A percentile compares a stretch with the other conserved stretches of the same genome.
phyloP scores from a whole-genome alignment of 106 monocot species.

The Dactylorhiza incarnata region DNA sequence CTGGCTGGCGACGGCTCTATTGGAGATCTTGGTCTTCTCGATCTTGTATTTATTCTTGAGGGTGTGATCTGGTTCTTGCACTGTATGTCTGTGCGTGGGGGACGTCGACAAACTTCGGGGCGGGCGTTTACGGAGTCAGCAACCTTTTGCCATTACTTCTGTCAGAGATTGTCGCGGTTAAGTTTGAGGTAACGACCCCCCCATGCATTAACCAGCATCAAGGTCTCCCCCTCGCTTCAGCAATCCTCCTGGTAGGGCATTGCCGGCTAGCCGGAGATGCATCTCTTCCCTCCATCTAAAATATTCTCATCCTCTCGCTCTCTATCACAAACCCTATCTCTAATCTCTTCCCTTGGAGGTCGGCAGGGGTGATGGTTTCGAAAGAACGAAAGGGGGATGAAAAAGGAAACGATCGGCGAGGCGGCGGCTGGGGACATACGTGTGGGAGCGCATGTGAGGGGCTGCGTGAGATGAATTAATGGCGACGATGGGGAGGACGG shows the following conservation, averaged over 20 bases:
- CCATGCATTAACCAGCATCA: constrained; percentile 74
- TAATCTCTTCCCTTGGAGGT: not conserved
- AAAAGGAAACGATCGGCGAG: not conserved
- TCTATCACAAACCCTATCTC: constrained; percentile 5
- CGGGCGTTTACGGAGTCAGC: constrained; percentile 87
- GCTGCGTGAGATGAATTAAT: constrained; percentile 1
- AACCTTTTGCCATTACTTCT: constrained; percentile 91
- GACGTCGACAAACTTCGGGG: constrained; percentile 35
- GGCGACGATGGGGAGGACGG: too few species aligned
- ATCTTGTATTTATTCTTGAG: constrained; percentile 91
- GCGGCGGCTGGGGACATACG: not conserved
- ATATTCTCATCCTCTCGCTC: too few species aligned
- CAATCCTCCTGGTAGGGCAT: constrained; percentile 84
- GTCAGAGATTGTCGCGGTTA: constrained; percentile 79
- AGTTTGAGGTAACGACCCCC: constrained; percentile 74
- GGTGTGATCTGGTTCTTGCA: constrained; percentile 91
- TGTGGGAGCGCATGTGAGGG: not conserved
- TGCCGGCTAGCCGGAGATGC: constrained; percentile 34
- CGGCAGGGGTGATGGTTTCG: not conserved
- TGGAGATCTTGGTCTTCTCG: constrained; percentile 47
- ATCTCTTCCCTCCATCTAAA: constrained; percentile 23
- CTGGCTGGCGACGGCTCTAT: constrained; percentile 22
- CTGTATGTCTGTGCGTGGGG: constrained; percentile 70
- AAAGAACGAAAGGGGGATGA: not conserved
- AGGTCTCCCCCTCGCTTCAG: constrained; percentile 94